Base-by-base conservation (phyloP, 176 grass and related monocot genomes). In the Urochloa ruziziensis region DNA sequence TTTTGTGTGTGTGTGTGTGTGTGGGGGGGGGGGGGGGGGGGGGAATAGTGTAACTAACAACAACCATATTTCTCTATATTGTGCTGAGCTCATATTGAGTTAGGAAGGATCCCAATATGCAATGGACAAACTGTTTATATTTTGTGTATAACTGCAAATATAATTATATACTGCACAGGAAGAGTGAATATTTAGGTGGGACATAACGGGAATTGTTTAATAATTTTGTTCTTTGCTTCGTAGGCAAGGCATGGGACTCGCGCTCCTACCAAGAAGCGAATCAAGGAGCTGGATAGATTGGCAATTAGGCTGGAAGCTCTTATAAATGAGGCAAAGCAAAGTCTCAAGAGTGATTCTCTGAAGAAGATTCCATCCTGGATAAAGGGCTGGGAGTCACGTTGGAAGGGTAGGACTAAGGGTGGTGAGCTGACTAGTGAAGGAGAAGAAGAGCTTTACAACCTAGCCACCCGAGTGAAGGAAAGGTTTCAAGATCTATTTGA, bases 231-330 rank as follows among this genome's bases (percentile, higher is more conserved):
- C 36, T 6, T 6, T 85, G 10, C 79, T 65, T 33, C 4, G 30
- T 69, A 98, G 96, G 88, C 96, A 84, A 95, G 96, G 62, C 96
- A 95, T 87, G 96, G 96, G 33, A 92, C 96, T 36, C 96, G 96
- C 7, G 68, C 92, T 23, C 96, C 96, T 56, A 98, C 93, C 46
- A 94, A 92, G 39, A 98, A 91, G 77, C 80, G 96, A 47, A 93
- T 95, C 73, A 93, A 91, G 80, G 96, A 98, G 77, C 69, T 98
- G 72, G 93, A 98, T 71, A 87, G 75, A 70, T 79, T 98, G 73
- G 67, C 89, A 6, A 51, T 65, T 34, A 85, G 87, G 42, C 67
- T 98, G 82, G 48, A 80, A 81, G 34, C 62, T 82, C 87, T 98
- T 53, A 62, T 95, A 0, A 62, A 90, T 23, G 92, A 95, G 65